phyloP scores from a whole-genome alignment of 257 asterid species.

The Fraxinus americana region DNA sequence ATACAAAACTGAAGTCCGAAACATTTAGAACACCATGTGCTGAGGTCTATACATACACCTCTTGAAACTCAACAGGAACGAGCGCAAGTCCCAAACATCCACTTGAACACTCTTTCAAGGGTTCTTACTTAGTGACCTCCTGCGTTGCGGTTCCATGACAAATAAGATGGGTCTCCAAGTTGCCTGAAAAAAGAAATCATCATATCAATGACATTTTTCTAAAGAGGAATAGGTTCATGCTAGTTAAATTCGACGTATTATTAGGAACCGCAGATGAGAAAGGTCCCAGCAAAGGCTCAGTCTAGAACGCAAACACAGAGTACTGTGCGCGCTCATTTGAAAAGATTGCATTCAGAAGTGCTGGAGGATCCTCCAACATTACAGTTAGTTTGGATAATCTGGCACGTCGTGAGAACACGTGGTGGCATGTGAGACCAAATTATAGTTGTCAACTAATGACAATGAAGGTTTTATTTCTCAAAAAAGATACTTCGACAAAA shows the following conservation, averaged over 20 bases:
- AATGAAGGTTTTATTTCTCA: neutral
- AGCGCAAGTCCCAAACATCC: neutral
- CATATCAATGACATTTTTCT: neutral
- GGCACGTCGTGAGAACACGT: neutral
- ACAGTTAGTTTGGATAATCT: neutral
- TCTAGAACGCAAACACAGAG: neutral
- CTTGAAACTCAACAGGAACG: neutral
- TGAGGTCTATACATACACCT: neutral
- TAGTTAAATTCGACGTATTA: neutral
- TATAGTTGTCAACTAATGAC: neutral
- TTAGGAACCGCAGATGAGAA: neutral
- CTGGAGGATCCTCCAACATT: neutral
- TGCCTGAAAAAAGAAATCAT: constrained; percentile 30
- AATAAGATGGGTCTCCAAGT: constrained; percentile 52
- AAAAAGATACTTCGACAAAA: neutral
- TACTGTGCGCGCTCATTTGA: neutral
- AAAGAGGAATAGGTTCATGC: neutral
- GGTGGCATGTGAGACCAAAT: neutral
- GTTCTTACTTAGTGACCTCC: constrained; percentile 32
- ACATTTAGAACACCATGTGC: neutral
- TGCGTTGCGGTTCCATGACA: constrained; percentile 43
- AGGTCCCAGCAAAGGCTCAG: neutral
- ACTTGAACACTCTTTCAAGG: neutral
- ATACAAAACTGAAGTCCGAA: neutral
- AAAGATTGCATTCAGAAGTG: neutral